phyloP scores from a whole-genome alignment of 2,329 filamentous ascomycete genomes.

The Colletotrichum aenigma region DNA sequence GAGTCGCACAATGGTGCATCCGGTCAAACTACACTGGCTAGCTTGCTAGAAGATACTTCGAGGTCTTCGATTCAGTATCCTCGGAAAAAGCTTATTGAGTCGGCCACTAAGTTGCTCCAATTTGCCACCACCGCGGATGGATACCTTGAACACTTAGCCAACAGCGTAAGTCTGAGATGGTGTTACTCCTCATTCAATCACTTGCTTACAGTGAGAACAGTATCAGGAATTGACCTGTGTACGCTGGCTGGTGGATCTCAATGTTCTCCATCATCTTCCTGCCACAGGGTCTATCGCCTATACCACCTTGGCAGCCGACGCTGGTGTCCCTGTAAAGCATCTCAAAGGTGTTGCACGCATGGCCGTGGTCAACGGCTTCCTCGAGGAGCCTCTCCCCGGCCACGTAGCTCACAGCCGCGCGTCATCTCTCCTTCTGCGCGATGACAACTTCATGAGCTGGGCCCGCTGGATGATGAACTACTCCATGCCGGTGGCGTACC shows the following conservation, averaged over 20 bases:
- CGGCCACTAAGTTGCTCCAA: neutral
- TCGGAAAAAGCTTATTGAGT: neutral
- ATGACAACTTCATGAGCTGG: slow-evolving; percentile 31
- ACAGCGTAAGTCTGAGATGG: neutral
- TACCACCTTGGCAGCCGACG: slow-evolving; percentile 7
- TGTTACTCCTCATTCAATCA: too few relatives aligned
- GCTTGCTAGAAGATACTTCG: neutral
- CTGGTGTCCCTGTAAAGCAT: slow-evolving; percentile 22
- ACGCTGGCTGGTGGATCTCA: neutral
- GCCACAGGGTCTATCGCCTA: neutral
- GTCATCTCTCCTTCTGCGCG: slow-evolving; percentile 32
- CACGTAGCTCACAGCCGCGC: slow-evolving; percentile 34
- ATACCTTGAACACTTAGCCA: neutral
- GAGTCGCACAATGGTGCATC: neutral
- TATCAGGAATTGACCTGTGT: neutral
- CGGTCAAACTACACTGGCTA: neutral
- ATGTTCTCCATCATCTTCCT: neutral
- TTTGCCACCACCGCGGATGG: neutral
- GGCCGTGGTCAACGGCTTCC: slow-evolving; percentile 38
- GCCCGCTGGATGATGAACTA: slow-evolving; percentile 31
- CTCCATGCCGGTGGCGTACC: slow-evolving; percentile 26
- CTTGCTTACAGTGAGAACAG: neutral
- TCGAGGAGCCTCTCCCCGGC: slow-evolving; percentile 32
- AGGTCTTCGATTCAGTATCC: neutral
- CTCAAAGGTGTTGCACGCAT: slow-evolving; percentile 35